A percentile compares a stretch with the other conserved stretches of the same genome.
These are phyloP conservation scores for Cajanus cajan DNA, from an alignment of 306 rosid genomes.

Conservation along the genomic window DNA sequence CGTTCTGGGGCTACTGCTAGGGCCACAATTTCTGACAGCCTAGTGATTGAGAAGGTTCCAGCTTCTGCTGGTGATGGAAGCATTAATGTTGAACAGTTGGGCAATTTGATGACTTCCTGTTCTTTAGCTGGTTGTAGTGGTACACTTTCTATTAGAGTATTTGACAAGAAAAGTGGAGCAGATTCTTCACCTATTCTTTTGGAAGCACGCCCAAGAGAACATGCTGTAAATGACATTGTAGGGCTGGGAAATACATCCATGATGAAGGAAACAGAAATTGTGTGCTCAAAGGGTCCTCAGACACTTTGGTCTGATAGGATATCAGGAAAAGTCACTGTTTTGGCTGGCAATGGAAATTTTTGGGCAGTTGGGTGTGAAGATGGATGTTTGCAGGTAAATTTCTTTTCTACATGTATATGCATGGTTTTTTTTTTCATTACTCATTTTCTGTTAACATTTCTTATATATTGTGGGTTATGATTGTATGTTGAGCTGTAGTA, in stretches of 20 bases:
- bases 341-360: conserved; percentile 91
- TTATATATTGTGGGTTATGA: background rate
- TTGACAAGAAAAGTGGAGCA: conserved; percentile 79
- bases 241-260: conserved; percentile 71
- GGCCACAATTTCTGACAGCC: conserved; percentile 80
- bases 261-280: conserved; percentile 85
- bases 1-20: conserved; percentile 82
- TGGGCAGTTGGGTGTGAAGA: conserved; percentile 99
- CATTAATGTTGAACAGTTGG: conserved; percentile 67
- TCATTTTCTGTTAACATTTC: background rate
- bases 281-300: conserved; percentile 63
- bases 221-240: conserved; percentile 70
- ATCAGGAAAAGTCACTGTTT: conserved; percentile 87
- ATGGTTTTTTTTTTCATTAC: background rate
- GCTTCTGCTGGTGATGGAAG: conserved; percentile 51
- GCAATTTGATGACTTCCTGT: conserved; percentile 51
- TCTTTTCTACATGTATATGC: background rate
- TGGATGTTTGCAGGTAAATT: conserved; percentile 87
- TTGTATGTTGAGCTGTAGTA: background rate
- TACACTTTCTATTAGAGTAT: conserved; percentile 73
- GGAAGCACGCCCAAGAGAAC: conserved; percentile 84
- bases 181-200: conserved; percentile 68
- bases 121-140: conserved; percentile 55
- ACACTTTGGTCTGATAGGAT: conserved; percentile 95
- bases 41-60: conserved; percentile 84